phyloP scores from a whole-genome alignment of 2,329 filamentous ascomycete species.

The Sordariomycetes sp. region DNA sequence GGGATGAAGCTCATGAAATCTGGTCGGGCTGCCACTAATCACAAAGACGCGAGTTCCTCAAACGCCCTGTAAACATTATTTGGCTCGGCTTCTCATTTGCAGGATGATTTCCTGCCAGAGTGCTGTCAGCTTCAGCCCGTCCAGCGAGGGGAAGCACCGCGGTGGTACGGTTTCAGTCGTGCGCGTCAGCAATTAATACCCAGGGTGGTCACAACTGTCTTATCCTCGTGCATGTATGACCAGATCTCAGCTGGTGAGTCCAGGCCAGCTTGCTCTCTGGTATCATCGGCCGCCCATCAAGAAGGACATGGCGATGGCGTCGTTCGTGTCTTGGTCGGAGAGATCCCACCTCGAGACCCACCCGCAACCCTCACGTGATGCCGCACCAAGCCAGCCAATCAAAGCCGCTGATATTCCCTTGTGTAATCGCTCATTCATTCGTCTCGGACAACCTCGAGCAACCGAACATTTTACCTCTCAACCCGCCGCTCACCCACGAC shows the following conservation, averaged over 20 bases:
- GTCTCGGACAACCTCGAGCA: background rate
- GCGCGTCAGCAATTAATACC: background rate
- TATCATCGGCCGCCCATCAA: background rate
- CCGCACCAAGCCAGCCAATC: background rate
- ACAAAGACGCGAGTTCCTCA: no score
- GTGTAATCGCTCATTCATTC: conserved; percentile 1
- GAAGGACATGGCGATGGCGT: background rate
- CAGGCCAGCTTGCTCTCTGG: no score
- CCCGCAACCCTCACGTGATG: background rate
- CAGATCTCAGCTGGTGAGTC: no score
- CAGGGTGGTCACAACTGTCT: no score
- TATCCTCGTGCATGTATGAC: no score
- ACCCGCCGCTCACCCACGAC: background rate
- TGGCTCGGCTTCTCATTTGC: no score
- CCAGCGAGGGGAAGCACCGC: background rate
- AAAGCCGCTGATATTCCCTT: conserved; percentile 1
- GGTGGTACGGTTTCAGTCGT: background rate
- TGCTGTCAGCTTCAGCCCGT: background rate
- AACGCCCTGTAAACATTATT: no score
- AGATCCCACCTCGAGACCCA: background rate
- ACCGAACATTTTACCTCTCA: background rate
- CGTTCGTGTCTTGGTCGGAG: background rate
- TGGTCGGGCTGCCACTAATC: no score
- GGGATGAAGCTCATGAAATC: no score
- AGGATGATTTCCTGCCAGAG: no score